These are phyloP conservation scores for Amauroascus niger DNA, from an alignment of 2,329 filamentous ascomycete genomes.

Conservation along the genomic window DNA sequence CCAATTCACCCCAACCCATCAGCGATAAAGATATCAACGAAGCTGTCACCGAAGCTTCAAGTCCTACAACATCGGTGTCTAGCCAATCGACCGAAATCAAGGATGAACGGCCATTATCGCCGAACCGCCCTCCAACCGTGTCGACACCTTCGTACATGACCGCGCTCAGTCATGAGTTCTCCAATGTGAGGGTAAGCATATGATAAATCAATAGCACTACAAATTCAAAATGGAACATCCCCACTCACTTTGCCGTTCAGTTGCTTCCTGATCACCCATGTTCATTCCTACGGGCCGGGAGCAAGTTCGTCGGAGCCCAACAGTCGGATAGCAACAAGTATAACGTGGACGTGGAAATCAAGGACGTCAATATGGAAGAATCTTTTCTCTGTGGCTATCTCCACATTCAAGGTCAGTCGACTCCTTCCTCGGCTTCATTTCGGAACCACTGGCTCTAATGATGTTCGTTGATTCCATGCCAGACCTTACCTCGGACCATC, in stretches of 20 bases:
- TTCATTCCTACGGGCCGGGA: conserved; percentile 76
- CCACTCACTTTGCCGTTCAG: conserved; percentile 36
- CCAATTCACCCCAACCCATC: neutral
- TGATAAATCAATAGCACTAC: neutral
- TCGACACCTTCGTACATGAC: conserved; percentile 34
- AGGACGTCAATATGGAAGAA: conserved; percentile 88
- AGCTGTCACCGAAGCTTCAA: neutral
- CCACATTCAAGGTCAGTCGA: conserved; percentile 70
- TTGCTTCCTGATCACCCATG: conserved; percentile 70
- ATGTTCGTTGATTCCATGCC: conserved; percentile 14
- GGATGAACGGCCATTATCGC: conserved; percentile 22
- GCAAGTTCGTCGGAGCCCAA: conserved; percentile 81
- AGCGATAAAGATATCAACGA: neutral
- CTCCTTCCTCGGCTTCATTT: neutral
- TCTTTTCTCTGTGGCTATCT: conserved; percentile 93
- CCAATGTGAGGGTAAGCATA: conserved; percentile 45
- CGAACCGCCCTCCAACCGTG: conserved; percentile 24
- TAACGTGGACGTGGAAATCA: conserved; percentile 92
- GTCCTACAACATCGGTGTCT: conserved; percentile 3
- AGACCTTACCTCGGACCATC: conserved; percentile 92
- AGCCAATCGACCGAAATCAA: conserved; percentile 3
- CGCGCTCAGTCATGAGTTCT: conserved; percentile 47
- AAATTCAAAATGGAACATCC: conserved; percentile 2
- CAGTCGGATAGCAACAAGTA: conserved; percentile 89
- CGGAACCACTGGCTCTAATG: neutral